phyloP scores from a whole-genome alignment of 179 eudicot species.

The Dionaea muscipula region DNA sequence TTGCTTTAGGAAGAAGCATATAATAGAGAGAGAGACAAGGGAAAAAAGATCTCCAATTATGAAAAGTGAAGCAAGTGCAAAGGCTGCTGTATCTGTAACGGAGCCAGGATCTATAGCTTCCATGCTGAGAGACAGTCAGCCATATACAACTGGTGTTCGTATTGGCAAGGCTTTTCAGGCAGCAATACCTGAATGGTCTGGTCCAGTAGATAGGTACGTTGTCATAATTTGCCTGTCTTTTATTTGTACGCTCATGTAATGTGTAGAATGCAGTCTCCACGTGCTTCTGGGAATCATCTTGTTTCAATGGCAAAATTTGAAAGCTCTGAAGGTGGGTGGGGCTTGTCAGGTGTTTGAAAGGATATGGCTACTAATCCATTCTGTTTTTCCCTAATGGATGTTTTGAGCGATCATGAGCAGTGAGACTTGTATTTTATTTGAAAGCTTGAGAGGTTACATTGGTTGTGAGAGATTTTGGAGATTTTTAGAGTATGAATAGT shows the following conservation, averaged over 20 bases:
- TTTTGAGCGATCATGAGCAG: too few relatives aligned
- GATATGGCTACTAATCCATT: too few relatives aligned
- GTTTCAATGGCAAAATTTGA: too few relatives aligned
- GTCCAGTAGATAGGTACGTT: slow-evolving; percentile 55
- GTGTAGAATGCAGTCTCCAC: too few relatives aligned
- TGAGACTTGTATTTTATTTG: too few relatives aligned
- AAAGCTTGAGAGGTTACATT: too few relatives aligned
- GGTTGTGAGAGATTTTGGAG: too few relatives aligned
- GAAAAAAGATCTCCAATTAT: slow-evolving; percentile 24
- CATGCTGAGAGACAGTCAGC: slow-evolving; percentile 49
- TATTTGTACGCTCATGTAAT: not conserved
- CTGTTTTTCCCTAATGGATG: too few relatives aligned
- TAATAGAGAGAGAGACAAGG: slow-evolving; percentile 31
- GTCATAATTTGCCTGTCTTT: not conserved
- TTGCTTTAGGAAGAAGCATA: slow-evolving; percentile 60
- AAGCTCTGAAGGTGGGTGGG: too few relatives aligned
- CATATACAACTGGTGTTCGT: slow-evolving; percentile 47
- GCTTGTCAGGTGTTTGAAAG: too few relatives aligned
- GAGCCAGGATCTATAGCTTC: slow-evolving; percentile 37
- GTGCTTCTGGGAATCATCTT: too few relatives aligned
- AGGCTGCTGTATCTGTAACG: slow-evolving; percentile 20
- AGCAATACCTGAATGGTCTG: slow-evolving; percentile 69
- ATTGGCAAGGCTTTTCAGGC: slow-evolving; percentile 84
- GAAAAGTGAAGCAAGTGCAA: slow-evolving; percentile 23
- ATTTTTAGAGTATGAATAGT: too few relatives aligned